These are phyloP conservation scores for Leonotis leonurus DNA, from an alignment of 257 asterid species.

Conservation along the genomic window DNA sequence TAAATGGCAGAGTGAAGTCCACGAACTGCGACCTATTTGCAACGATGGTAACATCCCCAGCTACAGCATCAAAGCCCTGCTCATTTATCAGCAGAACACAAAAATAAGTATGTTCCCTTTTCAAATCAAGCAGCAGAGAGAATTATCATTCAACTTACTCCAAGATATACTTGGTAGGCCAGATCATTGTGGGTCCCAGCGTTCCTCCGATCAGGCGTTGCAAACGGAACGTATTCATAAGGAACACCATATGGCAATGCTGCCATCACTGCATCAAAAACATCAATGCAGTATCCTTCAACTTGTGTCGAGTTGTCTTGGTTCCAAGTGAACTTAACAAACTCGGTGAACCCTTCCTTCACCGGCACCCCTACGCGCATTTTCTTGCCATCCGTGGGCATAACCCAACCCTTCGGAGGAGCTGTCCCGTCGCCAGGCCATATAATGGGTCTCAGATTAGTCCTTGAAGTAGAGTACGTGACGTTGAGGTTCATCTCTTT, in stretches of 20 bases:
- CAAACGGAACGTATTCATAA: slow-evolving; percentile 38
- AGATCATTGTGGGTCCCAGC: slow-evolving; percentile 26
- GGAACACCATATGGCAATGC: slow-evolving; percentile 34
- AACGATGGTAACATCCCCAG: slow-evolving; percentile 44
- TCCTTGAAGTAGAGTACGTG: slow-evolving; percentile 18
- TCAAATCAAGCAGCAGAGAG: neutral
- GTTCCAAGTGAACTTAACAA: slow-evolving; percentile 28
- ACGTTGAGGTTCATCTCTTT: slow-evolving; percentile 1
- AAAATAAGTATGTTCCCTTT: neutral
- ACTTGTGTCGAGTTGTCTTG: slow-evolving; percentile 19
- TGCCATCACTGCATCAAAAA: slow-evolving; percentile 42
- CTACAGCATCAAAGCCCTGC: slow-evolving; percentile 35
- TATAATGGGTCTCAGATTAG: slow-evolving; percentile 29
- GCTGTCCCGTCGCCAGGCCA: slow-evolving; percentile 41
- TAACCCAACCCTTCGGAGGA: slow-evolving; percentile 48
- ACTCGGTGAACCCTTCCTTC: slow-evolving; percentile 30
- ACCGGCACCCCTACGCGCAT: slow-evolving; percentile 39
- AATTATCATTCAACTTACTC: slow-evolving; percentile 18
- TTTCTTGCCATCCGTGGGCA: slow-evolving; percentile 43
- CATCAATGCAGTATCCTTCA: slow-evolving; percentile 39
- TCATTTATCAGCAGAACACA: neutral
- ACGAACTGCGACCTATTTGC: slow-evolving; percentile 40
- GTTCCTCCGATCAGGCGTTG: slow-evolving; percentile 19
- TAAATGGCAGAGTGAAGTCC: slow-evolving; percentile 48
- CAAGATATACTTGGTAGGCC: slow-evolving; percentile 34